phyloP scores from a whole-genome alignment of 1,284 basidiomycete genomes.

The Ceratobasidium sp. region DNA sequence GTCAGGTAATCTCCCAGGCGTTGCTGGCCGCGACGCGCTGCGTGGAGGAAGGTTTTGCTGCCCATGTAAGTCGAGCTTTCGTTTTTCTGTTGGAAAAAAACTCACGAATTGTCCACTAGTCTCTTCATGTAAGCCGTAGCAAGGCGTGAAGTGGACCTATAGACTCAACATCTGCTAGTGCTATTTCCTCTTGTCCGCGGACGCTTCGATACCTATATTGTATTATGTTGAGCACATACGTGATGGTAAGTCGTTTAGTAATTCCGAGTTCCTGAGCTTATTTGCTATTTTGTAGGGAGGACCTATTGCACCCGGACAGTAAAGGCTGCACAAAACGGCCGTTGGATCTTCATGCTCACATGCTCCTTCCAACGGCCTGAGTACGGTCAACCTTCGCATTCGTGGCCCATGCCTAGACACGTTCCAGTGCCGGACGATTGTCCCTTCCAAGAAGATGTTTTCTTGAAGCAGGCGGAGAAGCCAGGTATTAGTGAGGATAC shows the following conservation, averaged over 20 bases:
- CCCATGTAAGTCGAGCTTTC: conserved; percentile 67
- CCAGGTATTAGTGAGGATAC: conserved; percentile 55
- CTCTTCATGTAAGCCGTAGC: conserved; percentile 68
- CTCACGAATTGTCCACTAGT: conserved; percentile 58
- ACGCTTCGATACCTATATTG: conserved; percentile 79
- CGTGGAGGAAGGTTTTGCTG: conserved; percentile 68
- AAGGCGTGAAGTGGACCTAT: not conserved
- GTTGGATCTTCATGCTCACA: conserved; percentile 81
- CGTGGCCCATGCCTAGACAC: conserved; percentile 69
- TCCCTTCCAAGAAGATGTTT: conserved; percentile 65
- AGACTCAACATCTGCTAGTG: conserved; percentile 61
- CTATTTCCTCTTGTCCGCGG: conserved; percentile 84
- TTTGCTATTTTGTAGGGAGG: conserved; percentile 58
- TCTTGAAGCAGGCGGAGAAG: conserved; percentile 57
- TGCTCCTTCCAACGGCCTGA: conserved; percentile 89
- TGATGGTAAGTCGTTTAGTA: conserved; percentile 54
- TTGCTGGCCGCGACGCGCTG: conserved; percentile 81
- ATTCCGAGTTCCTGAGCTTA: not conserved
- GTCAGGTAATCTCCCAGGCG: conserved; percentile 85
- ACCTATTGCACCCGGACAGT: conserved; percentile 80
- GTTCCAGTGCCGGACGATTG: conserved; percentile 74
- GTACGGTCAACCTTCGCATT: conserved; percentile 72
- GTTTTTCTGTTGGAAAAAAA: conserved; percentile 45
- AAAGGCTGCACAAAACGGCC: conserved; percentile 79
- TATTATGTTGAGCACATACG: conserved; percentile 90